Evolutionary conservation across 306 rosid species (phyloP).

Genomic region (Adenanthera pavonina): DNA sequence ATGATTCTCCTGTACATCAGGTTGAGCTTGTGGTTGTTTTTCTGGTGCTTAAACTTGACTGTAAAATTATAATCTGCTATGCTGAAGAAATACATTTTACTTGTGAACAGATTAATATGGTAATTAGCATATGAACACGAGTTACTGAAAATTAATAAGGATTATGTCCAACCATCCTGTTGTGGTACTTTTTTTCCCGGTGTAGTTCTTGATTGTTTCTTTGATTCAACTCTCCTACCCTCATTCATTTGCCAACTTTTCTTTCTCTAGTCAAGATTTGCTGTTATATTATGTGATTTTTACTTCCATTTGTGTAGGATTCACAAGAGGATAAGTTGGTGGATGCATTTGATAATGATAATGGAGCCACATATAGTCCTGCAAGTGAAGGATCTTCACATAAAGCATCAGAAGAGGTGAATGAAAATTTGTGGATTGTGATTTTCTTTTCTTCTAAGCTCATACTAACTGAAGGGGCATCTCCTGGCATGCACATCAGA

Average conservation of each 20-base stretch:
- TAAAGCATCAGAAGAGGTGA: slow-evolving; percentile 64
- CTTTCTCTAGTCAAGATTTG: slow-evolving; percentile 12
- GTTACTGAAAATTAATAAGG: slow-evolving; percentile 9
- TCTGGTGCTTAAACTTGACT: slow-evolving; percentile 32
- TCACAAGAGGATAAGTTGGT: slow-evolving; percentile 41
- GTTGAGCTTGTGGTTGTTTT: slow-evolving; percentile 43
- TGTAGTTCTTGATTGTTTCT: slow-evolving; percentile 27
- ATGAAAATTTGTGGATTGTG: slow-evolving; percentile 25
- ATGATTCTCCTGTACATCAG: slow-evolving; percentile 56
- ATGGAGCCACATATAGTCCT: slow-evolving; percentile 39
- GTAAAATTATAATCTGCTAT: slow-evolving; percentile 32
- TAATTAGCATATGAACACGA: slow-evolving; percentile 17
- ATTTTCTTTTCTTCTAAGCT: slow-evolving; percentile 14
- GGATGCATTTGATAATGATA: slow-evolving; percentile 50
- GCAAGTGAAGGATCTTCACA: slow-evolving; percentile 45
- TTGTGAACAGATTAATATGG: slow-evolving; percentile 31
- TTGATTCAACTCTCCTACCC: slow-evolving; percentile 33
- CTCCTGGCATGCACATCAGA: slow-evolving; percentile 23
- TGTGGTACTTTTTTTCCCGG: background rate
- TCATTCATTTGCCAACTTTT: background rate
- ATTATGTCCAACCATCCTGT: slow-evolving; percentile 6
- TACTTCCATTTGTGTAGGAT: slow-evolving; percentile 60
- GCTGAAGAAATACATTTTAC: slow-evolving; percentile 24
- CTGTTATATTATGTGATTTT: slow-evolving; percentile 35
- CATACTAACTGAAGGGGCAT: slow-evolving; percentile 29